These are phyloP conservation scores for Astrephomene gubernaculifera DNA, from an alignment of 139 green algal genomes.

Conservation along the genomic window DNA sequence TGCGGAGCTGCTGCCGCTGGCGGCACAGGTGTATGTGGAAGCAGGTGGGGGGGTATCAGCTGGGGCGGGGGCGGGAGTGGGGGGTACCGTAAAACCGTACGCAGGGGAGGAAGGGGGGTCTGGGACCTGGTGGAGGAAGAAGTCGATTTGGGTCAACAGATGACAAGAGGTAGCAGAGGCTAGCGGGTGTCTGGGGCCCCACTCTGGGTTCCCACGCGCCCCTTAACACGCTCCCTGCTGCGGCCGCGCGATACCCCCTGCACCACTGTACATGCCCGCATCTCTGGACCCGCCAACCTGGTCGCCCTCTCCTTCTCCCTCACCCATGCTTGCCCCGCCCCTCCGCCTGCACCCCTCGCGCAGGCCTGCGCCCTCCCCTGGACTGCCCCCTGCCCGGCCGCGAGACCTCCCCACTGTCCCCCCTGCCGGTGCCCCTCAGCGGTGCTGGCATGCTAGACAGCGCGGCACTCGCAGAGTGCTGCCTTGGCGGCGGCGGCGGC, in stretches of 20 bases:
- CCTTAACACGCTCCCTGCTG: no score
- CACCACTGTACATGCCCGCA: no score
- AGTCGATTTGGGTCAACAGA: no score
- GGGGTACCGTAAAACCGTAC: no score
- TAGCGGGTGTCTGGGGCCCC: no score
- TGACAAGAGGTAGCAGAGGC: no score
- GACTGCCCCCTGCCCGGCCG: slow-evolving; percentile 7
- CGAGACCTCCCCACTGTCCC: neutral
- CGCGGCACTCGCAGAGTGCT: neutral
- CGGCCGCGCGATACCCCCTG: no score
- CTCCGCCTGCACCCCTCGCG: neutral
- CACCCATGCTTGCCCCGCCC: neutral
- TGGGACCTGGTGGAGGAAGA: no score
- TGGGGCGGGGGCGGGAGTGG: neutral
- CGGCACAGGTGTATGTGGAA: neutral
- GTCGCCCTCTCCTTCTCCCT: no score
- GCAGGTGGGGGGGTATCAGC: slow-evolving; percentile 12
- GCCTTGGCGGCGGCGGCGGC: neutral
- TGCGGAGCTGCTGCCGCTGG: slow-evolving; percentile 30
- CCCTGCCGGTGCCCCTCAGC: neutral
- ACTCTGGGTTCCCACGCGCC: no score
- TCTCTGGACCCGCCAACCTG: no score
- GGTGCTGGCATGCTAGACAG: neutral
- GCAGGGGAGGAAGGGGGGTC: no score
- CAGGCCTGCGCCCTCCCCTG: slow-evolving; percentile 1